Evolutionary conservation across 768 basidiomycete species (phyloP).

Genomic region (Gelatoporia subvermispora): DNA sequence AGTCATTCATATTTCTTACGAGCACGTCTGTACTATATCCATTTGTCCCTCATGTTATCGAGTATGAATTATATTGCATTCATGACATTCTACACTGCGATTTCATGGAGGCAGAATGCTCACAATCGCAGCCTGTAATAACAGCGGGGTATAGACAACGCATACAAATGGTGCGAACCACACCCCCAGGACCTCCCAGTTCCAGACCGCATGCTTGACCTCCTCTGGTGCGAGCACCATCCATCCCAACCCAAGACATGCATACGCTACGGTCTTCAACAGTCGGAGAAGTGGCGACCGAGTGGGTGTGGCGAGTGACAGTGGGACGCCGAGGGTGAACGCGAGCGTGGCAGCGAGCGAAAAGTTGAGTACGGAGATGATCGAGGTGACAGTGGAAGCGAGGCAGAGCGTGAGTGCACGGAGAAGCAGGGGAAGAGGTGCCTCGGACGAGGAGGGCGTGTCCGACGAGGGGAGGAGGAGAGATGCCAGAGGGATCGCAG

Average conservation of each 20-base stretch:
- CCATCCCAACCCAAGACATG: slow-evolving; percentile 53
- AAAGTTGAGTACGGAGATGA: slow-evolving; percentile 88
- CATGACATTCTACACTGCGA: background rate
- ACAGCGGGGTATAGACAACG: slow-evolving; percentile 70
- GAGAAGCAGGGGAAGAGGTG: slow-evolving; percentile 41
- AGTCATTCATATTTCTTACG: background rate
- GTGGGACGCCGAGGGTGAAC: slow-evolving; percentile 57
- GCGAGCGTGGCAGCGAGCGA: slow-evolving; percentile 77
- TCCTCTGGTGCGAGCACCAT: slow-evolving; percentile 42
- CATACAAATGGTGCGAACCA: slow-evolving; percentile 86
- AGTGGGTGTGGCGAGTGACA: slow-evolving; percentile 41
- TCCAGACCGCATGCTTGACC: slow-evolving; percentile 51
- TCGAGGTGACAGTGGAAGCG: slow-evolving; percentile 81
- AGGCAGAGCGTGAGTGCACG: slow-evolving; percentile 77
- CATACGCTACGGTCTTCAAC: slow-evolving; percentile 34
- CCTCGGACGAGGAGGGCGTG: slow-evolving; percentile 1
- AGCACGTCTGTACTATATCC: background rate
- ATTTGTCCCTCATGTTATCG: background rate
- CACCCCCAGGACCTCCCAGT: slow-evolving; percentile 74
- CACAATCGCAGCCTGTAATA: slow-evolving; percentile 65
- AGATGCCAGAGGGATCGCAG: background rate
- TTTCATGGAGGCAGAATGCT: slow-evolving; percentile 34
- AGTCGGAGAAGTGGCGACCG: slow-evolving; percentile 19
- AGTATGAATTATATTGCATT: background rate
- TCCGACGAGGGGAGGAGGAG: background rate